Conservation (phyloP, 495 filamentous ascomycete species). For the Penicillium longicatenatum region DNA sequence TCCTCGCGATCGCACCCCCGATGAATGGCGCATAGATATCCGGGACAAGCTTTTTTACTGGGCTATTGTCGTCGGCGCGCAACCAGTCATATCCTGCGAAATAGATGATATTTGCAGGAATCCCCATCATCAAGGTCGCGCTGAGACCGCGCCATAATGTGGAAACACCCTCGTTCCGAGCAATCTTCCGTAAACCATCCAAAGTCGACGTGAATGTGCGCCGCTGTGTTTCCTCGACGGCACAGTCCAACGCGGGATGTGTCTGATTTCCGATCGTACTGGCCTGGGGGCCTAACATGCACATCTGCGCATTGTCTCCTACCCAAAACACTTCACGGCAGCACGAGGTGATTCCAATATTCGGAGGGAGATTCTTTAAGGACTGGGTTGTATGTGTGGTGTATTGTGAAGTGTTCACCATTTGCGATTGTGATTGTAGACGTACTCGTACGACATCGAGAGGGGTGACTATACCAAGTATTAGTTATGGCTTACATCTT, state of each 20-base stretch:
- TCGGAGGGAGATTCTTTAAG: constrained; percentile 67
- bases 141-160: constrained; percentile 93
- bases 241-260: constrained; percentile 64
- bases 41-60: constrained; percentile 59
- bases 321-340: constrained; percentile 98
- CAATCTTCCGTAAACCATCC: constrained; percentile 92
- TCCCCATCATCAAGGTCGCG: constrained; percentile 89
- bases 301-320: constrained; percentile 80
- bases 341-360: constrained; percentile 91
- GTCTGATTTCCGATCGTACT: constrained; percentile 34
- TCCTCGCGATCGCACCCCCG: constrained; percentile 75
- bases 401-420: constrained; percentile 38
- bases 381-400: constrained; percentile 53
- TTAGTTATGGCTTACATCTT: constrained; percentile 10
- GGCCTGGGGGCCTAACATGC: constrained; percentile 61
- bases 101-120: constrained; percentile 97
- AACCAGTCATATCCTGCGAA: constrained; percentile 98
- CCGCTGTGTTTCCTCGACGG: constrained; percentile 81
- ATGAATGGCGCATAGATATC: constrained; percentile 75
- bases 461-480: constrained; percentile 74
- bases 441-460: constrained; percentile 96
- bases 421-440: constrained; percentile 76
- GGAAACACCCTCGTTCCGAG: constrained; percentile 84
- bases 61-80: constrained; percentile 67
- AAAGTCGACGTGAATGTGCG: constrained; percentile 86